A percentile compares a stretch with the other conserved stretches of the same genome.
These are phyloP conservation scores for Trebouxia sp. DNA, from an alignment of 139 green algal species.

Conservation along the genomic window DNA sequence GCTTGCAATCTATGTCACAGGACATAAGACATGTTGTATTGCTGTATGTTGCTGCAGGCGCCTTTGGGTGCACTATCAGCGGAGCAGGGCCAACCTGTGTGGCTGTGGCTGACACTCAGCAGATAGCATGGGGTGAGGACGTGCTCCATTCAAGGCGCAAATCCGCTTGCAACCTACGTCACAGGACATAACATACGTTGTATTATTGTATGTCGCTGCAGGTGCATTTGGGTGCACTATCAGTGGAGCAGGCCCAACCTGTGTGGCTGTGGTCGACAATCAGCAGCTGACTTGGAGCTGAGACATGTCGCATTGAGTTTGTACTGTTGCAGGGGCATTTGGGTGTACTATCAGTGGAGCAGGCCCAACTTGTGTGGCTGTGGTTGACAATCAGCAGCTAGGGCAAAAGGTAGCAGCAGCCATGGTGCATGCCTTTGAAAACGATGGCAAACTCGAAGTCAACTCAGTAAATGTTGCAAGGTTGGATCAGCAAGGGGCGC, in stretches of 20 bases:
- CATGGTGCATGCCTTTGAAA: conserved; percentile 78
- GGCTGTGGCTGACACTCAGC: conserved; percentile 73
- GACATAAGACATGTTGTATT: conserved; percentile 55
- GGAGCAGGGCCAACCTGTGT: conserved; percentile 93
- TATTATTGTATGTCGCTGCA: conserved; percentile 29
- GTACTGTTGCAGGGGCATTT: conserved; percentile 72
- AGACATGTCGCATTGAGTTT: background rate
- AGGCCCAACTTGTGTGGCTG: conserved; percentile 93
- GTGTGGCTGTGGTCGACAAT: conserved; percentile 84
- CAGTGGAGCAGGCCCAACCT: conserved; percentile 91
- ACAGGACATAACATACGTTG: conserved; percentile 67
- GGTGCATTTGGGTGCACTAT: conserved; percentile 96
- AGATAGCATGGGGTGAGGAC: no score
- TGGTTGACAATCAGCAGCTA: conserved; percentile 69
- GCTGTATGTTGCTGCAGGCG: conserved; percentile 56
- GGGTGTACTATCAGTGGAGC: conserved; percentile 97
- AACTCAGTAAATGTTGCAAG: conserved; percentile 70
- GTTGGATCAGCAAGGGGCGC: conserved; percentile 53
- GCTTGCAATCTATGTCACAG: no score
- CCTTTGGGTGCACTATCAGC: conserved; percentile 95
- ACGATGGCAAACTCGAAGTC: conserved; percentile 61
- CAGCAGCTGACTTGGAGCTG: no score
- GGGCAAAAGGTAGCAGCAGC: conserved; percentile 71
- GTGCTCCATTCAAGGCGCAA: background rate
- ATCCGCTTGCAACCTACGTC: no score